A percentile compares a stretch with the other conserved stretches of the same genome.
These are phyloP conservation scores for Fagopyrum esculentum DNA, from an alignment of 148 eudicot genomes.

Conservation along the genomic window DNA sequence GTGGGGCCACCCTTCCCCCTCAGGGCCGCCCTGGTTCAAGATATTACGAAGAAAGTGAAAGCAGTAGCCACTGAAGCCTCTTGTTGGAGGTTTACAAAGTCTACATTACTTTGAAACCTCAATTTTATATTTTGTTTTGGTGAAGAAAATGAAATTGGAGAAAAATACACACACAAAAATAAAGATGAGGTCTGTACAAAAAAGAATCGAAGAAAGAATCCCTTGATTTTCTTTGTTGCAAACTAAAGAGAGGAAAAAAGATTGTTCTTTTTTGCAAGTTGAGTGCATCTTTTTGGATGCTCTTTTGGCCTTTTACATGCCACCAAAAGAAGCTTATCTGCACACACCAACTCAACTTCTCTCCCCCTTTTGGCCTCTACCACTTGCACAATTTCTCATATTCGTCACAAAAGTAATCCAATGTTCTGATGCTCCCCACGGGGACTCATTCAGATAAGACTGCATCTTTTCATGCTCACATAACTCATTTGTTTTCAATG, in stretches of 20 bases:
- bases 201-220: neutral
- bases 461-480: neutral
- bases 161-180: too few relatives aligned
- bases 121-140: too few relatives aligned
- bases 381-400: neutral
- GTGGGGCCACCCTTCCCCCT: too few relatives aligned
- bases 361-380: neutral
- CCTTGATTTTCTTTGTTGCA: neutral
- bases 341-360: neutral
- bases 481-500: neutral
- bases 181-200: neutral
- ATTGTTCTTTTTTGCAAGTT: neutral
- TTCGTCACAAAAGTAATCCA: neutral
- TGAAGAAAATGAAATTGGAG: too few relatives aligned
- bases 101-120: too few relatives aligned
- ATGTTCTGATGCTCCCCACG: neutral
- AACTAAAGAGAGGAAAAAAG: neutral
- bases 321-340: conserved; percentile 1
- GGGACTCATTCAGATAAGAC: too few relatives aligned
- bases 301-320: neutral
- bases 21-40: too few relatives aligned
- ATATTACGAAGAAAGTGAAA: too few relatives aligned
- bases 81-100: too few relatives aligned
- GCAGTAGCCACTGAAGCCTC: too few relatives aligned
- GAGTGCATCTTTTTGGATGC: conserved; percentile 3